Percentiles rank a stretch among this genome's conserved stretches.
Conservation (phyloP, 2,329 filamentous ascomycete genomes). For the Pseudofabraea citricarpa region DNA sequence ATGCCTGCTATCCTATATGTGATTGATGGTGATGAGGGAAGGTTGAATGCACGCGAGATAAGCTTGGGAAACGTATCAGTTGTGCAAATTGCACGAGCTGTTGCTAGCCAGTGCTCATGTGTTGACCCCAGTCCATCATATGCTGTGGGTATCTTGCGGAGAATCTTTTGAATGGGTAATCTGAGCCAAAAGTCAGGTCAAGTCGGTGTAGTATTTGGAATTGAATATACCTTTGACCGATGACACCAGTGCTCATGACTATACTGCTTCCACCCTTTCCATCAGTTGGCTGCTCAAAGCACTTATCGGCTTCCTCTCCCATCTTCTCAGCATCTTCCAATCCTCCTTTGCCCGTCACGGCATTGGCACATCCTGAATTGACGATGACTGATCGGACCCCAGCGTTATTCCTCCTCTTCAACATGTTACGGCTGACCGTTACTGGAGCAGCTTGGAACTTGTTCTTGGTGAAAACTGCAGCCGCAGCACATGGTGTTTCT, state of each 20-base stretch:
- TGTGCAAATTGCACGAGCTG: constrained; percentile 91
- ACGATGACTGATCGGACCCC: constrained; percentile 80
- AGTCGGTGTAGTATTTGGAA: constrained; percentile 1
- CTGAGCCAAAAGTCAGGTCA: constrained; percentile 34
- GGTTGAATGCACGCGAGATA: constrained; percentile 74
- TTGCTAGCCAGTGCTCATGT: constrained; percentile 81
- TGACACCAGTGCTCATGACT: constrained; percentile 98
- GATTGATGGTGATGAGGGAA: constrained; percentile 71
- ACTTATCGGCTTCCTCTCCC: constrained; percentile 71
- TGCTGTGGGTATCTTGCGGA: constrained; percentile 73
- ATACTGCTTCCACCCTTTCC: constrained; percentile 59
- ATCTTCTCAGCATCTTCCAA: constrained; percentile 84
- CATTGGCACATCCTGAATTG: constrained; percentile 96
- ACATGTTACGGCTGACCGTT: constrained; percentile 70
- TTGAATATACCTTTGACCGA: constrained; percentile 69
- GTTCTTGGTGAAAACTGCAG: constrained; percentile 96
- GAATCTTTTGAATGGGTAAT: constrained; percentile 86
- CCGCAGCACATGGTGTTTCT: constrained; percentile 77
- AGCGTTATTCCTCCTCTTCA: constrained; percentile 60
- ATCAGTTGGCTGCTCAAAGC: constrained; percentile 42
- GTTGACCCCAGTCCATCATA: constrained; percentile 65
- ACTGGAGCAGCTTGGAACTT: constrained; percentile 97
- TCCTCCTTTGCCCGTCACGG: constrained; percentile 87
- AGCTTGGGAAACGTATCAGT: constrained; percentile 99
- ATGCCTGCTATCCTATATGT: constrained; percentile 88